These are phyloP conservation scores for Euphorbia celastroides DNA, from an alignment of 441 rosid genomes.

Conservation along the genomic window DNA sequence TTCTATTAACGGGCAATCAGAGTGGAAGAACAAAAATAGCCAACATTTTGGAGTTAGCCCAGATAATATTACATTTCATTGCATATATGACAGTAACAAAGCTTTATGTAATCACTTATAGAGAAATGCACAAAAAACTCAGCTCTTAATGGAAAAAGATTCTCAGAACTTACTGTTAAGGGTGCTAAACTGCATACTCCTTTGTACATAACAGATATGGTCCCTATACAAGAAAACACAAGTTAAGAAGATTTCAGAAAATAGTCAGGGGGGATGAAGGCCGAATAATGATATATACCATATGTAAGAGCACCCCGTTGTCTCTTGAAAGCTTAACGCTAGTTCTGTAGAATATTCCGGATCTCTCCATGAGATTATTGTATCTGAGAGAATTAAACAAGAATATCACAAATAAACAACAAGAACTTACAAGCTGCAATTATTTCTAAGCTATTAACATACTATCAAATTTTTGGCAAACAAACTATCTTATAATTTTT, in stretches of 20 bases:
- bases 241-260: too few relatives aligned
- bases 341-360: constrained; percentile 83
- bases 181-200: constrained; percentile 74
- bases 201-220: constrained; percentile 72
- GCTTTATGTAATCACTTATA: too few relatives aligned
- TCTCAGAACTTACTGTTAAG: too few relatives aligned
- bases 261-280: constrained; percentile 13
- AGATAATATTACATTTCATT: not conserved
- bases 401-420: constrained; percentile 13
- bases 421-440: not conserved
- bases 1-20: not conserved
- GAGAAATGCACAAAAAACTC: not conserved
- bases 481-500: not conserved
- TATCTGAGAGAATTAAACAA: constrained; percentile 46
- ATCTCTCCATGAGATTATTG: constrained; percentile 98
- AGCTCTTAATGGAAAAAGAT: too few relatives aligned
- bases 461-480: not conserved
- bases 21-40: not conserved
- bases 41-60: constrained; percentile 1
- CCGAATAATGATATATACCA: constrained; percentile 43
- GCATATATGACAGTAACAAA: not conserved
- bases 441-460: not conserved
- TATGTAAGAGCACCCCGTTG: constrained; percentile 89
- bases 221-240: constrained; percentile 64
- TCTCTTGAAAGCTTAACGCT: constrained; percentile 99